Base-by-base conservation (phyloP, 495 filamentous ascomycete species). In the Neurospora sp. region DNA sequence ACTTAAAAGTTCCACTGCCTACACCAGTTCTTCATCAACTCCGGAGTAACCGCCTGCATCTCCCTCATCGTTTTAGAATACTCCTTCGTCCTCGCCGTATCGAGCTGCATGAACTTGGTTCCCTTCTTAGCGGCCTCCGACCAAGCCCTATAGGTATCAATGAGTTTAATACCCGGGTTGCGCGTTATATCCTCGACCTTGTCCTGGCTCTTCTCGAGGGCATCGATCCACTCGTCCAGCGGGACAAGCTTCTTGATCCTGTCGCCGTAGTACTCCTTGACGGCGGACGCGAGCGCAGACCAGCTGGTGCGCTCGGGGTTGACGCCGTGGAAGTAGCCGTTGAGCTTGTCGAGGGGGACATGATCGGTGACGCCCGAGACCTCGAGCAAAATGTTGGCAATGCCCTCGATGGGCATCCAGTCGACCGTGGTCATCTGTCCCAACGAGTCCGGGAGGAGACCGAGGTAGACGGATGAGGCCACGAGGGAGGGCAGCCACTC, bases 401-500 rank as follows among this genome's bases (percentile, higher is more conserved):
- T 80, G 4, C 83, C 76, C 10, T 84, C 83, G n/a, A 83, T 78
- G 0, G 88, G 87, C 8, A 87, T 81, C 88, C 89, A 91, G 75
- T 90, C 86, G 4, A 90, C 75, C 1, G 72, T 76, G 7, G 81
- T 79, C 75, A 84, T 78, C 14, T 71, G 27, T 0, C 83, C 85
- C 0, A 88, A 76, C 0, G 79, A 77, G 10, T 75, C 69, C 0
- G 85, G 86, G 2, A 88, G 73, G 3, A 80, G 68, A 0, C 83
- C 81, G 0, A 88, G 73, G 48, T 84, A 79, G 12, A 82, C 76
- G 31, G 81, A 84, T 40, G 80, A 84, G 0, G 81, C 83, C 70
- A 88, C 72, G 68, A 87, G 76, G 37, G 80, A 82, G 0, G 89
- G 89, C 4, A 91, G 79, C 87, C 88, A 90, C 70, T 91, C 89